These are phyloP conservation scores for Syzygium syzygioides DNA, from an alignment of 441 rosid species.

Conservation along the genomic window DNA sequence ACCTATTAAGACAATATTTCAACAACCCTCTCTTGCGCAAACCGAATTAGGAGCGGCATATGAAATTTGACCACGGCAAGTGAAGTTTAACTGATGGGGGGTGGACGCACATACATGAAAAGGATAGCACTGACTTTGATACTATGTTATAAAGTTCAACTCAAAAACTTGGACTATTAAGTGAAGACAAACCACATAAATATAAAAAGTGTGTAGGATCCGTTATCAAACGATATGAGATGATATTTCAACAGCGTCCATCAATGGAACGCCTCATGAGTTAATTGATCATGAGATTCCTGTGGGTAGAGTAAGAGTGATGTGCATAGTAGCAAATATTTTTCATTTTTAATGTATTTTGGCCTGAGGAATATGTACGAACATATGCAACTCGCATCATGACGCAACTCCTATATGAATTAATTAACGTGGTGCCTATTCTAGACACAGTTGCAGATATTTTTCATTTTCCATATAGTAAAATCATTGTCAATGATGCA, in stretches of 20 bases:
- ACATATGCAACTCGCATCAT: not conserved
- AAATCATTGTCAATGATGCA: not conserved
- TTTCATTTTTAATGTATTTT: not conserved
- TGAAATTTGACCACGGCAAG: not conserved
- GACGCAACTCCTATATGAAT: not conserved
- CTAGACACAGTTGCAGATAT: not conserved
- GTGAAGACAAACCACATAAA: fast-evolving
- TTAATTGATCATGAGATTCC: not conserved
- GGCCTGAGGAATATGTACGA: not conserved
- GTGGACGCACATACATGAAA: not conserved
- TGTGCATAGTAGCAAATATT: not conserved
- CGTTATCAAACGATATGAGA: not conserved
- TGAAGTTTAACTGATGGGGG: not conserved
- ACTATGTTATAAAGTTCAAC: not conserved
- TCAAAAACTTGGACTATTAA: not conserved
- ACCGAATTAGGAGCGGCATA: not conserved
- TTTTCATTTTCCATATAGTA: not conserved
- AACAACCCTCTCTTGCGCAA: not conserved
- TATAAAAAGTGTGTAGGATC: fast-evolving
- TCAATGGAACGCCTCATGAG: not conserved
- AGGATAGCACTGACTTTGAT: not conserved
- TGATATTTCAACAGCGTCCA: not conserved
- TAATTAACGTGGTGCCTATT: too few relatives aligned
- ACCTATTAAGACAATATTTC: not conserved
- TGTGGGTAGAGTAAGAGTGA: not conserved